Evolutionary conservation across 2,329 filamentous ascomycete genomes (phyloP), one percentile per base, ranked within the genome.

Genomic region (Plectosphaerella cucumerina): DNA sequence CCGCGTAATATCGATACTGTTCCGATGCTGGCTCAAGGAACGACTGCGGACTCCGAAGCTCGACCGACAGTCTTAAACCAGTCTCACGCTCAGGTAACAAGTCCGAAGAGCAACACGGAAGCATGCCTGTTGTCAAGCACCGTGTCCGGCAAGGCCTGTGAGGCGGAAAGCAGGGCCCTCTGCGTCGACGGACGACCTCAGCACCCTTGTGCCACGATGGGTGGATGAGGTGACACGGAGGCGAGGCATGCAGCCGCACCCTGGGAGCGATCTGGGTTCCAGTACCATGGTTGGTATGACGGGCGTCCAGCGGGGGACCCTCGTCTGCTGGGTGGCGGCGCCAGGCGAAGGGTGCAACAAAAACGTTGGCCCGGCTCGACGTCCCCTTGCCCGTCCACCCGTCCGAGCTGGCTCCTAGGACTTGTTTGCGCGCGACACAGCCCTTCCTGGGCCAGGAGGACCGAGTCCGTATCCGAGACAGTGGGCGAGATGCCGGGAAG

Each of bases 381-480:
- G 10, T 42, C 17, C 18, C n/a, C 18, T 31, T 31, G 26, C 26
- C 26, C 9, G 3, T 31, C 6, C n/a, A n/a, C n/a, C n/a, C 26
- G 26, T 31, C 4, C 12, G 9, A 31, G 26, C 26, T 31, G 26
- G 39, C 17, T 17, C 10, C 6, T 15, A 6, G n/a, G 17, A 10
- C n/a, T 18, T 42, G 39, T 42, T 42, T 42, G 39, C 35, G 17
- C 11, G 17, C 10, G 12, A 42, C 12, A 17, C 6, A 18, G 18
- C 17, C 39, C 37, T n/a, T 41, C 37, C 5, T 26, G 9, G 23
- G 23, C 23, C 26, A 31, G 26, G 6, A 8, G 26, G 26, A 31
- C 26, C n/a, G 26, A 31, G 26, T 31, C 39, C 39, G 60, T 18
- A 42, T 42, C 39, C 39, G 39, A 42, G 39, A 42, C 39, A 42